Percentiles rank a stretch among this genome's conserved stretches.
Conservation (phyloP, 768 basidiomycete genomes). For the Hemileccinum impolitum region DNA sequence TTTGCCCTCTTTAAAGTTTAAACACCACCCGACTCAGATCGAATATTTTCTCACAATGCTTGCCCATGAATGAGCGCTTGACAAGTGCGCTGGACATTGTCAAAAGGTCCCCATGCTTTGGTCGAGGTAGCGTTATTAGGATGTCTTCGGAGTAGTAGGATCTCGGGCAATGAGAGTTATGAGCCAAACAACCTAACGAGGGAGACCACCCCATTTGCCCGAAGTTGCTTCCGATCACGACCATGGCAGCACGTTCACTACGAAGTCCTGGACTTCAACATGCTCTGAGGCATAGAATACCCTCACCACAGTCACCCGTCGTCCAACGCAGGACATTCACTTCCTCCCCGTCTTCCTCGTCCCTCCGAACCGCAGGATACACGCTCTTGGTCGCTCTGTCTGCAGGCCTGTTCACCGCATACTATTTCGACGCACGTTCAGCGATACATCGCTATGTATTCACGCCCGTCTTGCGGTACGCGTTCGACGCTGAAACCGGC, state of each 20-base stretch:
- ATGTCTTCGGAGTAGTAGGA: no score
- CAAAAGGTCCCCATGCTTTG: no score
- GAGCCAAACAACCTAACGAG: no score
- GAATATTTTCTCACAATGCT: no score
- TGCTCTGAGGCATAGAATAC: slow-evolving; percentile 14
- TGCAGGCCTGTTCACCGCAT: slow-evolving; percentile 66
- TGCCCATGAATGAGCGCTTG: no score
- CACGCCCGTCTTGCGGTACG: slow-evolving; percentile 67
- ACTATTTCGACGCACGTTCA: slow-evolving; percentile 87
- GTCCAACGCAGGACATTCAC: slow-evolving; percentile 10
- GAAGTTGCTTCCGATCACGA: no score
- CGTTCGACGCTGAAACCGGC: slow-evolving; percentile 77
- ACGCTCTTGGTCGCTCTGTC: slow-evolving; percentile 55
- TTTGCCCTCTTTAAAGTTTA: no score
- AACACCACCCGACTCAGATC: no score
- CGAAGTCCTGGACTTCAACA: slow-evolving; percentile 16
- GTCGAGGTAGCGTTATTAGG: no score
- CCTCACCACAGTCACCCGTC: background rate
- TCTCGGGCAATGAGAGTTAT: no score
- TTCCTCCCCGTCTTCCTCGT: slow-evolving; percentile 18
- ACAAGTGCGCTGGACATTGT: no score
- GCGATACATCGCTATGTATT: slow-evolving; percentile 84
- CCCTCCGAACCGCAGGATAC: slow-evolving; percentile 47
- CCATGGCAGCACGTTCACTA: slow-evolving; percentile 21
- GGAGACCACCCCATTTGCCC: no score